Evolutionary conservation across 2,329 filamentous ascomycete species (phyloP), one percentile per base, ranked within the genome.

Genomic region (Trichophyton schoenleinii): DNA sequence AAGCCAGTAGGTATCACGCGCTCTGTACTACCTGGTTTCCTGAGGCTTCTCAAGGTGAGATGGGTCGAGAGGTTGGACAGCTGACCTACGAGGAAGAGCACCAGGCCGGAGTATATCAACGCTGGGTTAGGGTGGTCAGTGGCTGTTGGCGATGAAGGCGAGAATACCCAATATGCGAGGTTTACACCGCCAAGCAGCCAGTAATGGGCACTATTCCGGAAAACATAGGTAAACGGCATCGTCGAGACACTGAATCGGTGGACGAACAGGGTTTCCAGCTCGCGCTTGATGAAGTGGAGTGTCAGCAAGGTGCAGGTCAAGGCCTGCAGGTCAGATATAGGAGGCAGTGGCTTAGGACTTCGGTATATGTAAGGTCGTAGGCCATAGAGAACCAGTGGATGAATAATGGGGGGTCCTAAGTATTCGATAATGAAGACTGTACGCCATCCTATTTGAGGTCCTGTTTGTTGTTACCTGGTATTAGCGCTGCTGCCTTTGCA

Each of bases 391-490:
- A 87, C 80, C 68, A 89, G 79, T 52, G 84, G 83, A 78, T 96
- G 91, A 77, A 97, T 88, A 69, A 96, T 76, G 69, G 97, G 82
- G 4, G 94, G 94, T 3, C 94, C 94, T 66, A 94, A 77, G 75
- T 99, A 99, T 77, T 99, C 94, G 78, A 96, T 86, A 65, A 96
- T 78, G 80, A 92, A 99, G 73, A 97, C 92, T 63, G 89, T 94
- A 66, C 85, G 86, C 94, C 94, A 99, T 64, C 84, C 85, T 61
- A 96, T 87, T 75, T 99, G 94, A 57, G 86, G 83, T 15, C 94
- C 91, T 95, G 65, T 44, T 55, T 52, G 25, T 8, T n/a, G 9
- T 20, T 5, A 6, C 13, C 2, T 44, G 41, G 49, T 18, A 55
- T 55, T 55, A 55, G 52, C 28, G 20, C 3, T 7, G 5, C 8